Percentiles rank a stretch among this genome's conserved stretches.
Evolutionary conservation across 106 monocot species (phyloP).

Genomic region (Cymbidium sinense): DNA sequence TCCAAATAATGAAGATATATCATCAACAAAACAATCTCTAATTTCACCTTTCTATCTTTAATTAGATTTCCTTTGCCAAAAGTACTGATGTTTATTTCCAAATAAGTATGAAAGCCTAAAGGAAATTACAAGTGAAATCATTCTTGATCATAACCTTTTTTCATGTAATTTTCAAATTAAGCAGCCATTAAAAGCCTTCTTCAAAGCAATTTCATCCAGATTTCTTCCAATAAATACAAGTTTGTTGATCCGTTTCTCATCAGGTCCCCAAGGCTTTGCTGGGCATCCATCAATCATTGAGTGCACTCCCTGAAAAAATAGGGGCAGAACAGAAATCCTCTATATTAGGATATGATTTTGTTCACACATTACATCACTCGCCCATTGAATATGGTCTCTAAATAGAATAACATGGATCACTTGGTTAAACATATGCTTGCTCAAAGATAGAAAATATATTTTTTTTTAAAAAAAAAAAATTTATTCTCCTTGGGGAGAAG

Average conservation of each 20-base stretch:
- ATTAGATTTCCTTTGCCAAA: background rate
- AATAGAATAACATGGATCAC: too few species aligned
- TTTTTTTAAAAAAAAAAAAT: too few species aligned
- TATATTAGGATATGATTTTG: too few species aligned
- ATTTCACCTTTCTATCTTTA: background rate
- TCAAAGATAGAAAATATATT: too few species aligned
- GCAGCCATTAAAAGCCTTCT: conserved; percentile 88
- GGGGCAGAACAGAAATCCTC: too few species aligned
- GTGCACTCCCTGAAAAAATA: conserved; percentile 61
- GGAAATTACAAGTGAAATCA: background rate
- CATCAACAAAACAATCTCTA: too few species aligned
- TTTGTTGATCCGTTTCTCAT: conserved; percentile 76
- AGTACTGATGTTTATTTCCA: background rate
- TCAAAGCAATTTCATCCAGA: conserved; percentile 65
- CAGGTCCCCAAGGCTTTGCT: conserved; percentile 68
- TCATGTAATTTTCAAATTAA: conserved; percentile 33
- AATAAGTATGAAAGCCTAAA: background rate
- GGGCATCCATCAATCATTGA: conserved; percentile 88
- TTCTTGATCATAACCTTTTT: background rate
- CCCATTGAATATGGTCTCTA: too few species aligned
- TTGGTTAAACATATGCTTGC: too few species aligned
- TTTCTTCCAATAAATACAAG: conserved; percentile 96
- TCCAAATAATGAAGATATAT: too few species aligned
- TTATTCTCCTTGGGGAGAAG: too few species aligned
- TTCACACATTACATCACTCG: too few species aligned